phyloP scores from a whole-genome alignment of 805 yeast genomes.

The Pichia phayaonensis region DNA sequence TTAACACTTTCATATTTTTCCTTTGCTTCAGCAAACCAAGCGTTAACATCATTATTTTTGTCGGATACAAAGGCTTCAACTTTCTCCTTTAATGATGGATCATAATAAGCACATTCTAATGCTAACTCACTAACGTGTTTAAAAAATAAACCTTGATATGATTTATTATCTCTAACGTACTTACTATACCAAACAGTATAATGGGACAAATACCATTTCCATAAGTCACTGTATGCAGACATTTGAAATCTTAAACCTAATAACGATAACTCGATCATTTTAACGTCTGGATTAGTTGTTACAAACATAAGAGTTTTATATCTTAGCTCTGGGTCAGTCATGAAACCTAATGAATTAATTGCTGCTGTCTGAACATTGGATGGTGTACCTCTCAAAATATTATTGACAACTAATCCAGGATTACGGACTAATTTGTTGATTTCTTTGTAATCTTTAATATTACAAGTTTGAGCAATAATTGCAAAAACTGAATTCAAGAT shows the following conservation, averaged over 20 bases:
- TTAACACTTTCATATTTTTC: constrained; percentile 20
- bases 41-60: constrained; percentile 18
- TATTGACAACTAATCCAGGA: constrained; percentile 37
- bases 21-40: constrained; percentile 16
- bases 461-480: constrained; percentile 18
- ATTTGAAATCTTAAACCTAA: constrained; percentile 42
- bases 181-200: constrained; percentile 46
- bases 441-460: constrained; percentile 52
- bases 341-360: constrained; percentile 46
- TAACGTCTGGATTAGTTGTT: constrained; percentile 46
- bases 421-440: constrained; percentile 45
- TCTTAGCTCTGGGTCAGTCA: constrained; percentile 37
- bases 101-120: constrained; percentile 26
- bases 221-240: constrained; percentile 29
- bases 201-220: constrained; percentile 52
- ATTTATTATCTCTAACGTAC: constrained; percentile 34
- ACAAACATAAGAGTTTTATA: constrained; percentile 52
- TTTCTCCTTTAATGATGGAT: constrained; percentile 12
- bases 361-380: constrained; percentile 49
- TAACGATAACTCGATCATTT: constrained; percentile 48
- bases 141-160: constrained; percentile 35
- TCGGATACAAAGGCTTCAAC: constrained; percentile 17
- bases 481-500: constrained; percentile 37
- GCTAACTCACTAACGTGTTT: constrained; percentile 36
- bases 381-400: constrained; percentile 22